A percentile compares a stretch with the other conserved stretches of the same genome.
Evolutionary conservation across 495 filamentous ascomycete genomes (phyloP).

Genomic region (Penicillium ochrochloron): DNA sequence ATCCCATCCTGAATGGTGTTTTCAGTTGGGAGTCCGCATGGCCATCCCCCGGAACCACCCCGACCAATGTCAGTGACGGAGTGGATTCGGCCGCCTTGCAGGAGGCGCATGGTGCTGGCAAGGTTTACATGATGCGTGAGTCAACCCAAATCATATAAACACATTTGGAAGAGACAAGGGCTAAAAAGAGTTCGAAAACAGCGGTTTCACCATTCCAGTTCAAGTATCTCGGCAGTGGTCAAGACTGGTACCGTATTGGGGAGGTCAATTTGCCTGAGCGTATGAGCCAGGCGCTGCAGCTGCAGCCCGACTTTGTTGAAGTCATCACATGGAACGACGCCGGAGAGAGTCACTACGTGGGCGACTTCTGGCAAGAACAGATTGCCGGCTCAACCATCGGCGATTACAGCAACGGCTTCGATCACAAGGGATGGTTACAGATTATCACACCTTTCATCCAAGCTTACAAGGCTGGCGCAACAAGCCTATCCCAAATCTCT

Average conservation of each 20-base stretch:
- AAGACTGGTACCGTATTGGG: constrained; percentile 1
- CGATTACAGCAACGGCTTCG: neutral
- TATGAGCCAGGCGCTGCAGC: neutral
- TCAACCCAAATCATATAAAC: neutral
- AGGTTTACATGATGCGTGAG: neutral
- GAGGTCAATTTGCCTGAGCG: neutral
- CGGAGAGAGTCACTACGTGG: neutral
- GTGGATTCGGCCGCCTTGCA: neutral
- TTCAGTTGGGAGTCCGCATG: neutral
- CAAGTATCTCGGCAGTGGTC: neutral
- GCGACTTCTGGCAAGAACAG: neutral
- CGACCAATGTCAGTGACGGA: neutral
- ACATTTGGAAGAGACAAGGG: neutral
- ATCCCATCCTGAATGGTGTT: neutral
- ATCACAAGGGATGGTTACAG: neutral
- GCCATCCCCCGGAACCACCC: neutral
- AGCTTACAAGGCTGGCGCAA: neutral
- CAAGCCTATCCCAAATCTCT: neutral
- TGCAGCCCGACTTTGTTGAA: neutral
- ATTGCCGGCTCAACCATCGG: neutral
- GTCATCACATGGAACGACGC: neutral
- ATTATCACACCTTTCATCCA: neutral
- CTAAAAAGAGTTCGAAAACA: neutral
- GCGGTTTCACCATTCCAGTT: neutral
- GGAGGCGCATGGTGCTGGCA: neutral